Evolutionary conservation across 2,329 filamentous ascomycete genomes (phyloP).

Genomic region (Fusarium globosum): DNA sequence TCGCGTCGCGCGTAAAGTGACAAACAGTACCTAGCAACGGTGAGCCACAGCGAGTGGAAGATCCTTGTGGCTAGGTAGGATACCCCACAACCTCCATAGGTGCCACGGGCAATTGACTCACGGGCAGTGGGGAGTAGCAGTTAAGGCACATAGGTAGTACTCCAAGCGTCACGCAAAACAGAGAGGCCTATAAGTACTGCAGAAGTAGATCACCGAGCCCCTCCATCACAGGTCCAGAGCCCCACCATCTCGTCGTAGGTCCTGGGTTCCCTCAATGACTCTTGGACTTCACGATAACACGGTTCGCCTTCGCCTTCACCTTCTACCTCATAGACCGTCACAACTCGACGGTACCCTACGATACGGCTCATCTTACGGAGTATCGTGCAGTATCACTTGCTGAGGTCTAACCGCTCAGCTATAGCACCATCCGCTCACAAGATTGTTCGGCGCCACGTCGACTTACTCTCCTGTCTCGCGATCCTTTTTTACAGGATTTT

Average conservation of each 20-base stretch:
- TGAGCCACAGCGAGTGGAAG: slow-evolving; percentile 31
- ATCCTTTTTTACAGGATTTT: slow-evolving; percentile 38
- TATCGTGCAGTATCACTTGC: slow-evolving; percentile 6
- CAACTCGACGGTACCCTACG: slow-evolving; percentile 6
- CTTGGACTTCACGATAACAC: slow-evolving; percentile 39
- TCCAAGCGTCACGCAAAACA: not conserved
- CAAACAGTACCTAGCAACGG: not conserved
- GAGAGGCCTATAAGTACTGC: not conserved
- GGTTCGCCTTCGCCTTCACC: slow-evolving; percentile 30
- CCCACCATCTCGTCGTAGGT: slow-evolving; percentile 25
- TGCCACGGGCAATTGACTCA: slow-evolving; percentile 37
- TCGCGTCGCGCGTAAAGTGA: slow-evolving; percentile 55
- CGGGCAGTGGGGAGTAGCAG: not conserved
- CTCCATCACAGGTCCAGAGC: slow-evolving; percentile 32
- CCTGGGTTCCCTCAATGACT: slow-evolving; percentile 39
- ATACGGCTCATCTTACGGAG: slow-evolving; percentile 13
- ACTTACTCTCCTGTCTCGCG: slow-evolving; percentile 25
- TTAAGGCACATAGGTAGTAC: not conserved
- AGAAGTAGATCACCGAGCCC: slow-evolving; percentile 15
- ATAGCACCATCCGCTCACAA: slow-evolving; percentile 3
- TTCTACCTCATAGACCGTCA: slow-evolving; percentile 1
- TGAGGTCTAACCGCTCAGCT: slow-evolving; percentile 9
- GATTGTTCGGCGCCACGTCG: slow-evolving; percentile 19
- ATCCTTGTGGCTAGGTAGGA: slow-evolving; percentile 17
- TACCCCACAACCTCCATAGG: not conserved